phyloP scores from a whole-genome alignment of 768 basidiomycete genomes.

The Wakefieldia striispora region DNA sequence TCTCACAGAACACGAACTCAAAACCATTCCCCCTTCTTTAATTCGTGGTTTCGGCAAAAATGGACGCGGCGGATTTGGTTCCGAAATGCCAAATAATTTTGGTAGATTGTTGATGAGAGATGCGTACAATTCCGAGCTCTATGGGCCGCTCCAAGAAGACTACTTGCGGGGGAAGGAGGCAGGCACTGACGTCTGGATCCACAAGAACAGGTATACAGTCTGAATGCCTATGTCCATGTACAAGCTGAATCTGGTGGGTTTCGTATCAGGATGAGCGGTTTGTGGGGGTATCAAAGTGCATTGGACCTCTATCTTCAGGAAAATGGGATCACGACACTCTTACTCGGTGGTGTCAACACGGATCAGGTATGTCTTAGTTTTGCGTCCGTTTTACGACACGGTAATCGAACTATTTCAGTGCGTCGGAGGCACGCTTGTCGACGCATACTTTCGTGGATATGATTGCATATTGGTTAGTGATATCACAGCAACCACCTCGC shows the following conservation, averaged over 20 bases:
- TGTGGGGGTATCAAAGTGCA: constrained; percentile 64
- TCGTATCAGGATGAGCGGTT: constrained; percentile 52
- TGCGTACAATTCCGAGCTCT: constrained; percentile 55
- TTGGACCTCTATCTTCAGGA: constrained; percentile 62
- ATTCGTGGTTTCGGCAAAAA: constrained; percentile 52
- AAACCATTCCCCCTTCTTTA: constrained; percentile 59
- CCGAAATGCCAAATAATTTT: constrained; percentile 50
- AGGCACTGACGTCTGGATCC: constrained; percentile 69
- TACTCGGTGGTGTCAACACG: constrained; percentile 66
- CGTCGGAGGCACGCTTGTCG: constrained; percentile 60
- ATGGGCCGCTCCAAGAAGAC: constrained; percentile 58
- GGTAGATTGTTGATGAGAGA: constrained; percentile 60
- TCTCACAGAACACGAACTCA: constrained; percentile 60
- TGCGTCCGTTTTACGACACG: neutral
- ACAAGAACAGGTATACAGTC: constrained; percentile 56
- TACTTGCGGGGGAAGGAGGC: constrained; percentile 49
- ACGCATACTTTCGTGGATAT: constrained; percentile 64
- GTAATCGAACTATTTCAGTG: constrained; percentile 38
- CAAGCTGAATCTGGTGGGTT: neutral
- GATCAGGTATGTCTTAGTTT: constrained; percentile 47
- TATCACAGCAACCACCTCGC: constrained; percentile 61
- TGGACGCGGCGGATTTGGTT: constrained; percentile 51
- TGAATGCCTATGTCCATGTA: neutral
- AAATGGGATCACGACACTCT: constrained; percentile 57
- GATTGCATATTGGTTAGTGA: constrained; percentile 60